Conservation (phyloP, 495 filamentous ascomycete species). For the Penicillium bovifimosum region DNA sequence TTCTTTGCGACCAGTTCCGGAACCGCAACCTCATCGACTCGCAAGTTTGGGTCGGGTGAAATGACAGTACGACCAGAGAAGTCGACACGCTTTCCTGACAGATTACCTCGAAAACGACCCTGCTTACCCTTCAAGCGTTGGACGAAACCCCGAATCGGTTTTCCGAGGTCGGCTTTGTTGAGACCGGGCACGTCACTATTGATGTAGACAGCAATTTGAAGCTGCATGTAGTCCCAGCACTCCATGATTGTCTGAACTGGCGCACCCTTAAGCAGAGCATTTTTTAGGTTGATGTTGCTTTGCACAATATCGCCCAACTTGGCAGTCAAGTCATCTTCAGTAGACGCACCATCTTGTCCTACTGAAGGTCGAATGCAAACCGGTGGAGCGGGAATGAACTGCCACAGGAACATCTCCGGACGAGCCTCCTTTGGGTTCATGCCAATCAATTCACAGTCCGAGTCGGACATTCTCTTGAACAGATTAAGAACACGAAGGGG, state of each 20-base stretch:
- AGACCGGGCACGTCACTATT: slow-evolving; percentile 94
- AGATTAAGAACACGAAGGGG: slow-evolving; percentile 82
- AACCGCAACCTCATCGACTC: slow-evolving; percentile 90
- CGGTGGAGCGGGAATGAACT: slow-evolving; percentile 88
- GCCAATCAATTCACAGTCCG: slow-evolving; percentile 86
- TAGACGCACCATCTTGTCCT: slow-evolving; percentile 81
- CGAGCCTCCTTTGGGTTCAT: slow-evolving; percentile 80
- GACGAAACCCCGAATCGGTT: slow-evolving; percentile 85
- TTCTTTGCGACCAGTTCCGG: slow-evolving; percentile 86
- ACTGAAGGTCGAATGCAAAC: slow-evolving; percentile 93
- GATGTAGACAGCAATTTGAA: slow-evolving; percentile 94
- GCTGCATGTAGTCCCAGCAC: slow-evolving; percentile 94
- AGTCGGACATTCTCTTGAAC: slow-evolving; percentile 77
- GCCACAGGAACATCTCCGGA: slow-evolving; percentile 97
- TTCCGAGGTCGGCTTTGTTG: slow-evolving; percentile 66
- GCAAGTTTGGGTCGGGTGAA: slow-evolving; percentile 90
- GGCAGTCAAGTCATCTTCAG: slow-evolving; percentile 92
- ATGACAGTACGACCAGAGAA: slow-evolving; percentile 98
- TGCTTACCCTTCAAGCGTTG: slow-evolving; percentile 96
- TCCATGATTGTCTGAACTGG: slow-evolving; percentile 89
- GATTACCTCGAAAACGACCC: slow-evolving; percentile 91
- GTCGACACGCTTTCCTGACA: slow-evolving; percentile 97
- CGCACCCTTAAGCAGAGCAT: slow-evolving; percentile 72
- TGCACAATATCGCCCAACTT: slow-evolving; percentile 92
- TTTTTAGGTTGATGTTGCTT: slow-evolving; percentile 75